Conservation (phyloP, 306 rosid genomes). For the Acacia acuminata region DNA sequence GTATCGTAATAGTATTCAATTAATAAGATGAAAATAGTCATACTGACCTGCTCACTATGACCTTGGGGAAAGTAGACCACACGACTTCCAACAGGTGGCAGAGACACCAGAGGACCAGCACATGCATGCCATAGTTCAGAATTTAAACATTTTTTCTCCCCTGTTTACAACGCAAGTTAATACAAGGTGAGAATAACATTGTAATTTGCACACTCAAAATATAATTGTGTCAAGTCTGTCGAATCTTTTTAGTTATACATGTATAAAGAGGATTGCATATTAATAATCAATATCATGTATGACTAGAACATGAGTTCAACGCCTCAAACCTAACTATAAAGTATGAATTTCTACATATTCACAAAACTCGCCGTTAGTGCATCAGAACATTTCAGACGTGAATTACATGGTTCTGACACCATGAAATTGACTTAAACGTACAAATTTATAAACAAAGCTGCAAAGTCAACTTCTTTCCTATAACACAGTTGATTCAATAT, state of each 20-base stretch:
- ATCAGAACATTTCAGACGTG: background rate
- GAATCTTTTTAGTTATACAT: slow-evolving; percentile 1
- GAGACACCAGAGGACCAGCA: slow-evolving; percentile 76
- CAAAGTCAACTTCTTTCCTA: background rate
- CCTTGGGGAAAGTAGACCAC: slow-evolving; percentile 82
- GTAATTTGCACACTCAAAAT: background rate
- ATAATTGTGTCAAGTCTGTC: background rate
- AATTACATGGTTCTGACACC: background rate
- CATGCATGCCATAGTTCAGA: slow-evolving; percentile 86
- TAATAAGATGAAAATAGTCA: slow-evolving; percentile 3
- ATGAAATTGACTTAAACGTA: background rate
- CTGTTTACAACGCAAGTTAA: slow-evolving; percentile 33
- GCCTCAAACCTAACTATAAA: slow-evolving; percentile 7
- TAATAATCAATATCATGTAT: background rate
- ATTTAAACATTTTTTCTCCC: slow-evolving; percentile 70
- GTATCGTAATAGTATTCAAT: slow-evolving; percentile 6
- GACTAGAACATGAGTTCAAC: slow-evolving; percentile 8
- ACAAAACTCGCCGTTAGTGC: slow-evolving; percentile 13
- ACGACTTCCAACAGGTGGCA: slow-evolving; percentile 70
- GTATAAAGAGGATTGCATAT: background rate
- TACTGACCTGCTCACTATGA: slow-evolving; percentile 74
- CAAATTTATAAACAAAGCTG: background rate
- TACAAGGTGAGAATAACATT: background rate
- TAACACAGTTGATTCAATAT: slow-evolving; percentile 5
- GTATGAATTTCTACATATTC: background rate